phyloP scores from a whole-genome alignment of 2,329 filamentous ascomycete species.

The Scolecobasidium constrictum region DNA sequence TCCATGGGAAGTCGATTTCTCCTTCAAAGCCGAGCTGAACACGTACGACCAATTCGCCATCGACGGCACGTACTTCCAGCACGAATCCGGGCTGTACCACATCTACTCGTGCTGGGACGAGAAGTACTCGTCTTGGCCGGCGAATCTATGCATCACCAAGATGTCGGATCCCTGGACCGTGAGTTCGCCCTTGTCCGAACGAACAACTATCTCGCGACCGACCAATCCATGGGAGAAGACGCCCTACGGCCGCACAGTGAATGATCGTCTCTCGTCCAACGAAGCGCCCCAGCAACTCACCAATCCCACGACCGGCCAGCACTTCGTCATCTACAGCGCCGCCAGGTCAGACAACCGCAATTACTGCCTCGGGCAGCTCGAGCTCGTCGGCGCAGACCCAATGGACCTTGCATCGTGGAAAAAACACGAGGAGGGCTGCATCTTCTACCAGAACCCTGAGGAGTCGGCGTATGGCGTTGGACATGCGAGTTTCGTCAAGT shows the following conservation, averaged over 20 bases:
- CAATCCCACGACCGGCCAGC: slow-evolving; percentile 35
- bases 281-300: slow-evolving; percentile 40
- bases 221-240: slow-evolving; percentile 41
- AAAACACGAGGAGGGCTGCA: slow-evolving; percentile 34
- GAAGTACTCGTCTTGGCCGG: slow-evolving; percentile 38
- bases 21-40: slow-evolving; percentile 34
- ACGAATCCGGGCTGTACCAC: slow-evolving; percentile 25
- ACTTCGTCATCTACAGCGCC: slow-evolving; percentile 39
- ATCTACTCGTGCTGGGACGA: slow-evolving; percentile 30
- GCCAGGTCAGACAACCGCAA: slow-evolving; percentile 41
- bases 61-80: slow-evolving; percentile 41
- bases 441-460: slow-evolving; percentile 39
- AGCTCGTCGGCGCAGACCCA: slow-evolving; percentile 37
- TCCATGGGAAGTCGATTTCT: slow-evolving; percentile 35
- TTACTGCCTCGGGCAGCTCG: slow-evolving; percentile 41
- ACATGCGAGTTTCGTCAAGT: slow-evolving; percentile 39
- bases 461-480: slow-evolving; percentile 38
- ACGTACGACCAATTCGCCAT: slow-evolving; percentile 44
- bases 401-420: slow-evolving; percentile 38
- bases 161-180: slow-evolving; percentile 38
- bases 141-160: slow-evolving; percentile 42
- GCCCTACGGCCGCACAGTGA: slow-evolving; percentile 35
- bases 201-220: slow-evolving; percentile 36
- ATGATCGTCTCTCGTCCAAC: slow-evolving; percentile 37
- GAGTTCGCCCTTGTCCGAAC: slow-evolving; percentile 32